These are phyloP conservation scores for Castanopsis chinensis DNA, from an alignment of 306 rosid genomes.

Conservation along the genomic window DNA sequence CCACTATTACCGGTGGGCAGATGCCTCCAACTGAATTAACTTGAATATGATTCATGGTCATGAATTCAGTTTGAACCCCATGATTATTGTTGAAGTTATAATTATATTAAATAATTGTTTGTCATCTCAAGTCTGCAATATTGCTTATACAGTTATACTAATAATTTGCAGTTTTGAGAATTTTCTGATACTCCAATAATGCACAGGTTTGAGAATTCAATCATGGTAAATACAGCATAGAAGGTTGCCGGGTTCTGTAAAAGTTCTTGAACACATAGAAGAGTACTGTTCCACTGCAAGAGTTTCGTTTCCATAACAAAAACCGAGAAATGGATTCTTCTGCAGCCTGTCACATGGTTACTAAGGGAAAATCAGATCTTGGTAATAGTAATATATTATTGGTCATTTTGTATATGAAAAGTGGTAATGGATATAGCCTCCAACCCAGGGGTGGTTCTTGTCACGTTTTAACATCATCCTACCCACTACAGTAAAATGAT, in stretches of 20 bases:
- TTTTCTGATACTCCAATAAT: conserved; percentile 6
- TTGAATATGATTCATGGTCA: neutral
- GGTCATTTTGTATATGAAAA: conserved; percentile 27
- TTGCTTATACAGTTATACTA: conserved; percentile 7
- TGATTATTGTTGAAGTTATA: neutral
- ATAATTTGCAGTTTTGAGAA: conserved; percentile 50
- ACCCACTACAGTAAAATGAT: conserved; percentile 7
- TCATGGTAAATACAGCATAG: conserved; percentile 20
- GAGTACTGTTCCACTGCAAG: conserved; percentile 17
- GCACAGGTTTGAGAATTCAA: conserved; percentile 52
- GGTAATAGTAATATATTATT: conserved; percentile 19
- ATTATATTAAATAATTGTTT: neutral
- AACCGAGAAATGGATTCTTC: conserved; percentile 5
- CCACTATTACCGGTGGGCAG: neutral
- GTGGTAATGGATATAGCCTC: conserved; percentile 9
- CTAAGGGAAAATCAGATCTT: conserved; percentile 1
- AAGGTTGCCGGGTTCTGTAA: conserved; percentile 28
- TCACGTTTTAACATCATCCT: conserved; percentile 15
- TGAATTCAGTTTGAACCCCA: neutral
- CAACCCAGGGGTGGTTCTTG: neutral
- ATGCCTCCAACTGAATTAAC: neutral
- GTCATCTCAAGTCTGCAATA: neutral
- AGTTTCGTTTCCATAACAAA: conserved; percentile 9
- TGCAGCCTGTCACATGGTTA: neutral
- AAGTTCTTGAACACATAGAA: conserved; percentile 15